phyloP scores from a whole-genome alignment of 306 rosid genomes.

The Vigna reflexopilosa region DNA sequence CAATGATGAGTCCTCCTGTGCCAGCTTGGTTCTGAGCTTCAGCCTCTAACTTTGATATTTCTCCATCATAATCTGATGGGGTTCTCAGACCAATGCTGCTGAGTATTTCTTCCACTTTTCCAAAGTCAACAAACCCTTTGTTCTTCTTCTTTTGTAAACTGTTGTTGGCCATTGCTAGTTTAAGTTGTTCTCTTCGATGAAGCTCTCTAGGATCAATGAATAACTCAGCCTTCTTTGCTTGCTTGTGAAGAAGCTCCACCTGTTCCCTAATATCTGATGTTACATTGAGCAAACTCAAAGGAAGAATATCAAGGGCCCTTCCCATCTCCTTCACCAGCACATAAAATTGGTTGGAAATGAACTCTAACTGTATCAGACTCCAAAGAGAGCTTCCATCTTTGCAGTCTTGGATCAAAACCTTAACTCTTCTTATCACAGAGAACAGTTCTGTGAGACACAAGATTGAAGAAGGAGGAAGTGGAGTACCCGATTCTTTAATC shows the following conservation, averaged over 20 bases:
- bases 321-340: conserved; percentile 84
- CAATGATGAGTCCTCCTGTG: conserved; percentile 82
- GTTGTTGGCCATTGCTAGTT: conserved; percentile 68
- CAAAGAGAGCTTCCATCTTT: conserved; percentile 79
- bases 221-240: conserved; percentile 69
- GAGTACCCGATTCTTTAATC: conserved; percentile 65
- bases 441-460: conserved; percentile 88
- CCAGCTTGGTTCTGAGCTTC: conserved; percentile 93
- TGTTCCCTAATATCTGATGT: conserved; percentile 77
- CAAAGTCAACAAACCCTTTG: conserved; percentile 65
- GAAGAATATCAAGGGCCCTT: conserved; percentile 84
- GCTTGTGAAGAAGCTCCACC: conserved; percentile 84
- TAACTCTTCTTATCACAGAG: conserved; percentile 74
- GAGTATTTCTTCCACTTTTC: conserved; percentile 62
- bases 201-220: conserved; percentile 62
- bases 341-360: conserved; percentile 68
- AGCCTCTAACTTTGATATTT: conserved; percentile 74
- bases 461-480: conserved; percentile 85
- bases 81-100: conserved; percentile 72
- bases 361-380: conserved; percentile 71
- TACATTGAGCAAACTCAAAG: conserved; percentile 71
- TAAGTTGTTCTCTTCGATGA: conserved; percentile 68
- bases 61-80: conserved; percentile 70
- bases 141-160: conserved; percentile 58
- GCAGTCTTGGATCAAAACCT: conserved; percentile 70